Conservation (phyloP, 768 basidiomycete genomes). For the Baorangia bicolor region DNA sequence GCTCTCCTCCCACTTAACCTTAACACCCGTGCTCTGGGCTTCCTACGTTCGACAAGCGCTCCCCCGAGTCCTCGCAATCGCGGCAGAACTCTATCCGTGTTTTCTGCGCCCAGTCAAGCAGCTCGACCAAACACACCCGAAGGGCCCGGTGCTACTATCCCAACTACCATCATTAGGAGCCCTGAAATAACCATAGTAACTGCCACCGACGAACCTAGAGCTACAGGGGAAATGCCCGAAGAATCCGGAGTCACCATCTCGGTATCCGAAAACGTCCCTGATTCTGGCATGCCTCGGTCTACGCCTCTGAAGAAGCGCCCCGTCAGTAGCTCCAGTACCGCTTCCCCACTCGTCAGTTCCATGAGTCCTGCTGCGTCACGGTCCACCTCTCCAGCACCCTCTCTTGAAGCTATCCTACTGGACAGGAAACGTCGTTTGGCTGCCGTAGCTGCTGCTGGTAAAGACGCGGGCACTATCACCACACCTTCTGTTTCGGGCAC, state of each 20-base stretch:
- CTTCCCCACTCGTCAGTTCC: constrained; percentile 14
- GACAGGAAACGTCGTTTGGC: constrained; percentile 60
- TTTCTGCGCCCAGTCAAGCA: constrained; percentile 4
- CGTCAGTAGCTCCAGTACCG: constrained; percentile 13
- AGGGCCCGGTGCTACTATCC: neutral
- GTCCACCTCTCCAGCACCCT: constrained; percentile 49
- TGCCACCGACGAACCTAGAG: constrained; percentile 1
- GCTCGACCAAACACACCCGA: neutral
- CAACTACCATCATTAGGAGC: neutral
- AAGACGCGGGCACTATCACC: constrained; percentile 8
- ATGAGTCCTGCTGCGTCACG: constrained; percentile 25
- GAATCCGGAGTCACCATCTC: neutral
- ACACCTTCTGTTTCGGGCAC: constrained; percentile 3
- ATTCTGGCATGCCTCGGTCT: neutral
- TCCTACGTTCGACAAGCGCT: constrained; percentile 56
- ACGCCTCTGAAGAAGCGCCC: constrained; percentile 15
- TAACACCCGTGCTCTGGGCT: constrained; percentile 47
- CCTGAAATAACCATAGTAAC: neutral
- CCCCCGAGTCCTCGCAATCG: constrained; percentile 50
- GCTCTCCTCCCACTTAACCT: constrained; percentile 41
- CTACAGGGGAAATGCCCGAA: neutral
- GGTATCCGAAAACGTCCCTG: neutral
- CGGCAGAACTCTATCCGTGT: constrained; percentile 1
- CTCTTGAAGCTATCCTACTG: constrained; percentile 64
- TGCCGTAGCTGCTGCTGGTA: constrained; percentile 22